Base-by-base conservation (phyloP, 2,329 filamentous ascomycete species). In the Colletotrichum cereale region DNA sequence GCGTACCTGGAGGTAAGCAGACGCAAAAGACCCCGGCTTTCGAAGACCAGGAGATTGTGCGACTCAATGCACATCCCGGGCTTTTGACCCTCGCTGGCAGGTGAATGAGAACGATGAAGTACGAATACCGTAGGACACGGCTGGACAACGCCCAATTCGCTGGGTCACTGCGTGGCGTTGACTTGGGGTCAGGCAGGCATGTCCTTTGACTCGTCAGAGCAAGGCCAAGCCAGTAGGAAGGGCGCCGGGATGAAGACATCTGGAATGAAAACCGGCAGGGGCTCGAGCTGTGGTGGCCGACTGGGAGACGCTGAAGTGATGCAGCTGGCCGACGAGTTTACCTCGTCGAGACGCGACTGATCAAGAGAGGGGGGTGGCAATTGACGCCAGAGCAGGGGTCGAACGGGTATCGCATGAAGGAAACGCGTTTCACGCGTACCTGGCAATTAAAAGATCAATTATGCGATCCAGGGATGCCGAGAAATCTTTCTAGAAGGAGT, bases 371-470 rank as follows among this genome's bases (percentile, higher is more conserved):
- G 66, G 66, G 66, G 61, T 50, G 36, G 18, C 2, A 31, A 29
- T 53, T 69, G 69, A 72, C 61, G 64, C 69, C 65, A 38, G 55
- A 62, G 64, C 72, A 68, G 55, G 80, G 80, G 79, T 55, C 47
- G 58, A 60, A 64, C 58, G 65, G 69, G 69, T 69, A 72, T 75
- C 79, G 84, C 84, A 86, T 86, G 81, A 86, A 83, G 76, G 77
- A 82, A 81, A 82, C 79, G 77, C 76, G 80, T 84, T 83, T 83
- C 80, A 82, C 77, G 76, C 79, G 76, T 80, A 82, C 82, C 81
- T 81, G 79, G 83, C 77, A 85, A 86, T 85, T 83, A 85, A 84
- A 84, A 80, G 77, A 75, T 77, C 77, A 79, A 77, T 85, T 85
- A 86, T 86, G 84, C 84, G 81, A 75, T 75, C 72, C 70, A 75